Evolutionary conservation across 2,329 filamentous ascomycete genomes (phyloP), one percentile per base, ranked within the genome.

Genomic region (Exserohilum turcica): DNA sequence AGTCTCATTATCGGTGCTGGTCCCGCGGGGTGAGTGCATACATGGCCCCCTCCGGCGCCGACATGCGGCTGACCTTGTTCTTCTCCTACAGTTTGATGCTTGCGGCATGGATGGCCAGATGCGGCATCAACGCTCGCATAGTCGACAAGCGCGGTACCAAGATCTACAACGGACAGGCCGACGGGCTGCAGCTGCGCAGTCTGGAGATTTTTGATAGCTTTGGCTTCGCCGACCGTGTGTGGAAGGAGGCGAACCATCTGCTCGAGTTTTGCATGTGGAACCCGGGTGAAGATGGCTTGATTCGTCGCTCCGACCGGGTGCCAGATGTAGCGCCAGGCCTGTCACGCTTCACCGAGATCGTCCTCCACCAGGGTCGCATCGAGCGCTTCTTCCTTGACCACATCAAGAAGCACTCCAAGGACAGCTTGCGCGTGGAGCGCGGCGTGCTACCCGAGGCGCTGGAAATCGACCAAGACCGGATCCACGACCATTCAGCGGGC

Each of bases 311-410:
- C 24, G 85, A 84, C 43, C 79, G 84, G 37, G 84, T 87, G 15
- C 80, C 83, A 0, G 86, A 90, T 69, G 87, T 83, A 0, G 83
- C 84, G 39, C 79, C 81, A 0, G 85, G 84, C 0, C 76, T 88
- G 43, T 86, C 81, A 18, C 80, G 82, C 5, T 89, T 88, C 59
- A 83, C 84, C 48, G 82, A 90, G 65, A 82, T 85, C 3, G 84
- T 89, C 3, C 71, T 92, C 33, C 87, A 90, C 61, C 88, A 91
- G 72, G 88, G 87, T 3, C 82, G 87, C 1, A 84, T 90, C 54
- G 88, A 91, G 66, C 77, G 80, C 1, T 87, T 86, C 67, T 86
- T 89, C 61, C 76, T 87, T 0, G 85, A 88, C 56, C 80, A 82
- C 39, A 82, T 88, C 45, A 79, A 80, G 57, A 75, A 82, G 47